phyloP scores from a whole-genome alignment of 352 stramenopile species.

The Globisporangium radiosum region DNA sequence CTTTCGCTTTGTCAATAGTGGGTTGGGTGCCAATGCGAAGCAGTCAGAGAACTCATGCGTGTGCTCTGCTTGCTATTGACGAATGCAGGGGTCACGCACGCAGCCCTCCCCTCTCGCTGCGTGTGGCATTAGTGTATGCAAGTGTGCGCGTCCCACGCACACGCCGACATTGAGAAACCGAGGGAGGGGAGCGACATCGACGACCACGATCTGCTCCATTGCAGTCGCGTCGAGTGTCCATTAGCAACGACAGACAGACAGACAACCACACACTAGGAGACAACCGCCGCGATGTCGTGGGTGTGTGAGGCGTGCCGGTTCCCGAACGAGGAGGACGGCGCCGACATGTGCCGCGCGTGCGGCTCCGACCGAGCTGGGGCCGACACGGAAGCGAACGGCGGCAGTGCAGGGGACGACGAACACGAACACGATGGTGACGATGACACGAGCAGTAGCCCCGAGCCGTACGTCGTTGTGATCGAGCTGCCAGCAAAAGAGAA shows the following conservation, averaged over 20 bases:
- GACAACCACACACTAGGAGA: not conserved
- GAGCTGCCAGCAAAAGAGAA: slow-evolving; percentile 81
- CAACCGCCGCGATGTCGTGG: slow-evolving; percentile 37
- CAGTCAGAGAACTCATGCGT: not conserved
- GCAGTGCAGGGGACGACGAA: slow-evolving; percentile 1
- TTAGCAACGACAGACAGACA: not conserved
- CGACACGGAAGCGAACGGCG: slow-evolving; percentile 13
- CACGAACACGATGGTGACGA: not conserved
- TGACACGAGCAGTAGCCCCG: not conserved
- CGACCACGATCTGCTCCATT: not conserved
- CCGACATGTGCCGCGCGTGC: slow-evolving; percentile 56
- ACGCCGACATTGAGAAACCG: not conserved
- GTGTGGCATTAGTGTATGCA: not conserved
- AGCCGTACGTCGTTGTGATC: slow-evolving; percentile 63
- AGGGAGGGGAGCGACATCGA: not conserved
- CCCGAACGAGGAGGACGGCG: slow-evolving; percentile 48
- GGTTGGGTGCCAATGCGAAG: too few species aligned
- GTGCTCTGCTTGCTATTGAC: not conserved
- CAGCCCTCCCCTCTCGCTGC: not conserved
- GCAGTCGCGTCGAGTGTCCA: not conserved
- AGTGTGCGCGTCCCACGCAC: too few species aligned
- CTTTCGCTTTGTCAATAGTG: too few species aligned
- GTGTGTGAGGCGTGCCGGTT: slow-evolving; percentile 58
- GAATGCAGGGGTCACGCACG: not conserved
- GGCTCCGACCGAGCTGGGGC: slow-evolving; percentile 25